phyloP scores from a whole-genome alignment of 163 green algal genomes.

The Coccomyxa subellipsoidea region DNA sequence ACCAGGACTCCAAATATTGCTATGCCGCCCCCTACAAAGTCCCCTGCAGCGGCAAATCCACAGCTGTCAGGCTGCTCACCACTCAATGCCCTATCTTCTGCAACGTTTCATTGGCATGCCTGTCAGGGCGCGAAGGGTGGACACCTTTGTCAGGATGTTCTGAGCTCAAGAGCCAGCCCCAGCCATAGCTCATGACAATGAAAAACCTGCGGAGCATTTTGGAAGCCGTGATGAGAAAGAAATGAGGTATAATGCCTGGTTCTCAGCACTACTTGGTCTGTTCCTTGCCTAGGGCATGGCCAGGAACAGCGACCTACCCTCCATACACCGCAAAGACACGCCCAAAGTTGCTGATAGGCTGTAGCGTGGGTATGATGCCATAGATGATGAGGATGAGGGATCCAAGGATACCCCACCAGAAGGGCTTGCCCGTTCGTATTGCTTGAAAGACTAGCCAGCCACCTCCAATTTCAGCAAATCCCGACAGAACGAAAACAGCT shows the following conservation, averaged over 20 bases:
- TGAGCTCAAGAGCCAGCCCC: slow-evolving; percentile 68
- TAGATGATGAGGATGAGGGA: slow-evolving; percentile 61
- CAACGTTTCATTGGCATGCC: no score
- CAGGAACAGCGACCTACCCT: slow-evolving; percentile 32
- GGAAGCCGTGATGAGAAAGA: background rate
- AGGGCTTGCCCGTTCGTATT: slow-evolving; percentile 50
- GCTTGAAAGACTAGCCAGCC: slow-evolving; percentile 76
- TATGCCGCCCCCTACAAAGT: slow-evolving; percentile 45
- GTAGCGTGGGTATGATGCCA: slow-evolving; percentile 77
- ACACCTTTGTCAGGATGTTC: slow-evolving; percentile 44
- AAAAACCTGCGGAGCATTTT: slow-evolving; percentile 61
- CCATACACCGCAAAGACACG: slow-evolving; percentile 67
- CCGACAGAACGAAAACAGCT: slow-evolving; percentile 59
- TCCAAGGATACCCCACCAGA: slow-evolving; percentile 48
- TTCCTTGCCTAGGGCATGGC: no score
- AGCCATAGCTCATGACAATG: slow-evolving; percentile 80
- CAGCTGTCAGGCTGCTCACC: background rate
- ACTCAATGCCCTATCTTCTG: no score
- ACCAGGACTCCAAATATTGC: slow-evolving; percentile 60
- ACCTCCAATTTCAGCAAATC: slow-evolving; percentile 67
- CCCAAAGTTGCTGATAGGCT: slow-evolving; percentile 75
- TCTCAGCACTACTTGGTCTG: no score
- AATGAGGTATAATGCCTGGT: background rate
- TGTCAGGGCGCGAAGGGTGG: no score
- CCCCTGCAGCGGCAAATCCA: slow-evolving; percentile 9